Evolutionary conservation across 257 asterid species (phyloP).

Genomic region (Capsicum rhomboideum): DNA sequence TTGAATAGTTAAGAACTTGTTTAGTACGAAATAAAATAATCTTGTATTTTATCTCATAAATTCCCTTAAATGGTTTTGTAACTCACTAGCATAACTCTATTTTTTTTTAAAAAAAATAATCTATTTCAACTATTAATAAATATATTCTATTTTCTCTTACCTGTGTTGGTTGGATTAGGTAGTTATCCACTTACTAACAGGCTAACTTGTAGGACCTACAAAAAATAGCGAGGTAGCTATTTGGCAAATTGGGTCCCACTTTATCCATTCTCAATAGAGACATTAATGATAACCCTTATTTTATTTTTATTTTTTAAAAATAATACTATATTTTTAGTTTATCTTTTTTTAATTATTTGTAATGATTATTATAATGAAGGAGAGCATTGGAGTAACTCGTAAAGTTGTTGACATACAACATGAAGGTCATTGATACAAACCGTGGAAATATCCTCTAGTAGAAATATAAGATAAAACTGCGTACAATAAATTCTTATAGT

Average conservation of each 20-base stretch:
- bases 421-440: too few species aligned
- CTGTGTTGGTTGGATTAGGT: background rate
- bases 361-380: background rate
- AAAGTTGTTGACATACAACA: too few species aligned
- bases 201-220: background rate
- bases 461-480: too few species aligned
- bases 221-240: background rate
- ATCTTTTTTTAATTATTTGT: background rate
- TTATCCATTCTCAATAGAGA: background rate
- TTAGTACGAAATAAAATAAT: too few species aligned
- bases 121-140: background rate
- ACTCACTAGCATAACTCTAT: too few species aligned
- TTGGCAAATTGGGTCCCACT: conserved; percentile 2
- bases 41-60: too few species aligned
- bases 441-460: too few species aligned
- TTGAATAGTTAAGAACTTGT: too few species aligned
- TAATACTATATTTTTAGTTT: background rate
- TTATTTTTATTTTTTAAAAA: background rate
- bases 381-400: too few species aligned
- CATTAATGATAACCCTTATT: background rate
- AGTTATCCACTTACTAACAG: conserved; percentile 1
- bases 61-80: too few species aligned
- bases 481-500: too few species aligned
- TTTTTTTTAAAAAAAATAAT: too few species aligned
- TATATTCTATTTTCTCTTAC: background rate